phyloP scores from a whole-genome alignment of 2,329 filamentous ascomycete genomes.

The Emmonsia crescens region DNA sequence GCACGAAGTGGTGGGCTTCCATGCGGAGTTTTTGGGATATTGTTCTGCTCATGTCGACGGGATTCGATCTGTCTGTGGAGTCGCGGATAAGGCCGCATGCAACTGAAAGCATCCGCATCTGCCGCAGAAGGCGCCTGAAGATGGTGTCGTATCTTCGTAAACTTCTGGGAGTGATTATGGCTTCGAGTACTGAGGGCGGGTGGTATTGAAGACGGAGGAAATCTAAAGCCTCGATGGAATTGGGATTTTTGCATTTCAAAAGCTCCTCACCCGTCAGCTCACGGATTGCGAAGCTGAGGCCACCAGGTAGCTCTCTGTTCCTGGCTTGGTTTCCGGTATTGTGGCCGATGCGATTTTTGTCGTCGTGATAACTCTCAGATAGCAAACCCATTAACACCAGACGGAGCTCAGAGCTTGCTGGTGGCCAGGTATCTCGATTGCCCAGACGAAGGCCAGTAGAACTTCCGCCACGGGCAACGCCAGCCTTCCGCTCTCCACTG shows the following conservation, averaged over 20 bases:
- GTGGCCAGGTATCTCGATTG: conserved; percentile 78
- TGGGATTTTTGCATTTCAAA: conserved; percentile 68
- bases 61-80: conserved; percentile 30
- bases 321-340: conserved; percentile 15
- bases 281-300: conserved; percentile 73
- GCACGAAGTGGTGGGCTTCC: conserved; percentile 71
- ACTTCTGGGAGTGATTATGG: conserved; percentile 59
- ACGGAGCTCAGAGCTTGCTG: conserved; percentile 84
- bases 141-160: conserved; percentile 74
- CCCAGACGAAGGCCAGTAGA: conserved; percentile 74
- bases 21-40: conserved; percentile 52
- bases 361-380: conserved; percentile 54
- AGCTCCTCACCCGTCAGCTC: conserved; percentile 70
- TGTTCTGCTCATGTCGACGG: conserved; percentile 26
- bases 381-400: conserved; percentile 79
- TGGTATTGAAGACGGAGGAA: conserved; percentile 83
- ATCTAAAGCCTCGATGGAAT: conserved; percentile 79
- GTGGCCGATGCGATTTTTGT: conserved; percentile 8
- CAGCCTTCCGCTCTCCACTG: conserved; percentile 62
- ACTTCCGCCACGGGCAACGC: conserved; percentile 57
- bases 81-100: conserved; percentile 55
- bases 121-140: conserved; percentile 67
- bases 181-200: conserved; percentile 57
- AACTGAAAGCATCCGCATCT: conserved; percentile 69
- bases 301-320: conserved; percentile 48